Percentiles rank a stretch among this genome's conserved stretches.
Conservation (phyloP, 2,329 filamentous ascomycete species). For the Xylaria hypoxylon region DNA sequence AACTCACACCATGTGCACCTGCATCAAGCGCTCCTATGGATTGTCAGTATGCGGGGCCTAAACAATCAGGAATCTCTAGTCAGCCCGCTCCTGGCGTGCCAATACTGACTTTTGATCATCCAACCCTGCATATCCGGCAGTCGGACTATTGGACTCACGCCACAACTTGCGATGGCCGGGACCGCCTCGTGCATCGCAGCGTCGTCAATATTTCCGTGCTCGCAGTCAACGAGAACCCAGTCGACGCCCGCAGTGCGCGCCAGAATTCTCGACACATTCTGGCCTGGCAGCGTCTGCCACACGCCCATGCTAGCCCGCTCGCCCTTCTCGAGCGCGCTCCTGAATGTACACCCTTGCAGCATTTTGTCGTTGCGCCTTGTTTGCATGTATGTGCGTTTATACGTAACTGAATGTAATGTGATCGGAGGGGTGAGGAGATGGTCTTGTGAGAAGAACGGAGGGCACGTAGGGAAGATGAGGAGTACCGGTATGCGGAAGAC, state of each 20-base stretch:
- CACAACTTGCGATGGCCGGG: conserved; percentile 65
- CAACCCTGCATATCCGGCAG: conserved; percentile 67
- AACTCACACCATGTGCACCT: conserved; percentile 66
- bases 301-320: conserved; percentile 64
- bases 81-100: background rate
- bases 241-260: conserved; percentile 70
- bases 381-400: conserved; percentile 11
- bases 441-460: background rate
- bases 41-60: conserved; percentile 37
- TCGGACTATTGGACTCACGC: conserved; percentile 67
- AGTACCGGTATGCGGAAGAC: conserved; percentile 5
- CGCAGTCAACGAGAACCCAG: conserved; percentile 73
- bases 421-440: background rate
- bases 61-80: background rate
- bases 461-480: conserved; percentile 5
- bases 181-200: conserved; percentile 69
- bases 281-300: conserved; percentile 73
- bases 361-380: conserved; percentile 24
- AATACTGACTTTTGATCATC: conserved; percentile 67
- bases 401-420: background rate
- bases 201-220: conserved; percentile 68
- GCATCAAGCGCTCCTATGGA: conserved; percentile 65
- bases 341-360: conserved; percentile 55
- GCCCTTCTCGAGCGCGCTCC: conserved; percentile 61
- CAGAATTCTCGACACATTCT: conserved; percentile 69